Evolutionary conservation across 306 rosid genomes (phyloP).

Genomic region (Glycyrrhiza uralensis): DNA sequence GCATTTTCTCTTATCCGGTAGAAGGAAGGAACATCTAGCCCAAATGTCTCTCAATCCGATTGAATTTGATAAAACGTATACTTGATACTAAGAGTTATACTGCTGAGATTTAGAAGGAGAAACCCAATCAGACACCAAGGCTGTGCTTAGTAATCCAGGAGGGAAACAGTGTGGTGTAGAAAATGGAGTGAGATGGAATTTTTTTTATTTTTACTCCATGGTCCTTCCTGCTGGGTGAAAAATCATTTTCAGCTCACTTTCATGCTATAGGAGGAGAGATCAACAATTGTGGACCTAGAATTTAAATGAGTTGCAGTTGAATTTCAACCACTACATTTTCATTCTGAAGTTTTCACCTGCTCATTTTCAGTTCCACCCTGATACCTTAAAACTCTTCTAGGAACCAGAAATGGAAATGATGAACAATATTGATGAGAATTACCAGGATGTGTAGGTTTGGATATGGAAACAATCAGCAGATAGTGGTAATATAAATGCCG

Average conservation of each 20-base stretch:
- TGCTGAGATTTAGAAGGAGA: neutral
- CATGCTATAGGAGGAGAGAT: neutral
- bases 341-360: neutral
- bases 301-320: neutral
- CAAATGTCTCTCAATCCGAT: neutral
- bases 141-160: neutral
- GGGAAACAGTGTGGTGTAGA: neutral
- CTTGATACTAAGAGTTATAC: neutral
- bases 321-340: neutral
- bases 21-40: neutral
- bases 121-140: neutral
- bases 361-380: constrained; percentile 7
- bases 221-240: neutral
- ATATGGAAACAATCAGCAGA: constrained; percentile 1
- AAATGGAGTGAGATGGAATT: neutral
- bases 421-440: neutral
- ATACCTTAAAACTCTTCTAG: neutral
- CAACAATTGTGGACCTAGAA: neutral
- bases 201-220: neutral
- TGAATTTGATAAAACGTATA: neutral
- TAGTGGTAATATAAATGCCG: neutral
- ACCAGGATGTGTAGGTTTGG: neutral
- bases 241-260: neutral
- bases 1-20: neutral
- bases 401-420: neutral